Base-by-base conservation (phyloP, 2,329 filamentous ascomycete genomes). In the Camptophora hylomeconis region DNA sequence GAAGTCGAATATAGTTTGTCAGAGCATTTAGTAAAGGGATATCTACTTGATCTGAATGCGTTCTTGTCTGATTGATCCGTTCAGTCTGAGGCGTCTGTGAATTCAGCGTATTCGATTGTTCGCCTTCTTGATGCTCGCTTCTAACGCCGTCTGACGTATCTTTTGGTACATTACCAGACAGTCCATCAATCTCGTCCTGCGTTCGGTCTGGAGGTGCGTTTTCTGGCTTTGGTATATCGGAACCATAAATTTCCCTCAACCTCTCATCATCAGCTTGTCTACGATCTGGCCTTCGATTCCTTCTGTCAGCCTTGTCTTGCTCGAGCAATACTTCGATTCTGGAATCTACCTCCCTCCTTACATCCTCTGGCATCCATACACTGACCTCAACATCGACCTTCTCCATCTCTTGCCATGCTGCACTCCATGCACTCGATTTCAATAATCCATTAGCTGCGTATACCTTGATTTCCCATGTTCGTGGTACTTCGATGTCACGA, bases 391-490 rank as follows among this genome's bases (percentile, higher is more conserved):
- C 81, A 48, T 98, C 89, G 0, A 95, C 82, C n/a, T 87, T 72
- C 57, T 98, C 89, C 89, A 98, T 98, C 54, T 95, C 87, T 43
- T 73, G 80, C 87, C 87, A 98, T 34, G 82, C 87, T 2, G 86
- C 86, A 4, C 72, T 72, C 89, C 89, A 98, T 0, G 89, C 87
- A 0, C 83, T 83, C 4, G 82, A 76, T 34, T 75, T 72, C 82
- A 98, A 92, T 26, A 95, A 60, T 0, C 89, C 89, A 52, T 95
- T 98, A 29, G 84, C 87, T 1, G 89, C 89, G 47, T 87, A 98
- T 1, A 95, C 76, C 48, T 84, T 89, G 51, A 95, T 63, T 53
- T 54, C 63, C 58, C 49, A 76, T 57, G 57, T 72, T 51, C 40
- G 67, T 50, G 52, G 66, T 46, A 27, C 62, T 50, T 46, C 60